These are phyloP conservation scores for Phallus indusiatus DNA, from an alignment of 768 basidiomycete genomes.

Conservation along the genomic window DNA sequence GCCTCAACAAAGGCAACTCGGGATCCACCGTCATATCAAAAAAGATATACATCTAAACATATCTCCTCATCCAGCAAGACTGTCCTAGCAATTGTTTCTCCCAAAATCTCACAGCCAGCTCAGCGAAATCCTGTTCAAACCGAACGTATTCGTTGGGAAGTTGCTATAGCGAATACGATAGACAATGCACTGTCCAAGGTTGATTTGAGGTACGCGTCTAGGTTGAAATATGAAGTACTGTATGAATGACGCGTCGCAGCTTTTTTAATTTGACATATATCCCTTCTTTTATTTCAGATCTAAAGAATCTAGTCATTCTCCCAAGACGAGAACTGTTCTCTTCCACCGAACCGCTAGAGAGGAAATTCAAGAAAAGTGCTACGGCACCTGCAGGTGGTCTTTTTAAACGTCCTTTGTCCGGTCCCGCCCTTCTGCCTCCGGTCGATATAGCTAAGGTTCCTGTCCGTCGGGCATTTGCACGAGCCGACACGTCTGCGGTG, in stretches of 20 bases:
- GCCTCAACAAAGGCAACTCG: slow-evolving; percentile 43
- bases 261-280: slow-evolving; percentile 39
- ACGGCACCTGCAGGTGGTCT: slow-evolving; percentile 1
- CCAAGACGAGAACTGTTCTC: slow-evolving; percentile 23
- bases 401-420: slow-evolving; percentile 24
- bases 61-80: slow-evolving; percentile 16
- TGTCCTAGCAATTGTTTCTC: slow-evolving; percentile 11
- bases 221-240: slow-evolving; percentile 1
- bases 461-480: slow-evolving; percentile 2
- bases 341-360: slow-evolving; percentile 10
- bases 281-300: slow-evolving; percentile 35
- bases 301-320: slow-evolving; percentile 37
- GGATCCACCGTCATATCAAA: slow-evolving; percentile 37
- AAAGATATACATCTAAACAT: slow-evolving; percentile 18
- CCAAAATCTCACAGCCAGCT: slow-evolving; percentile 16
- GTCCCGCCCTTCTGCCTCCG: slow-evolving; percentile 25
- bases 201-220: slow-evolving; percentile 39
- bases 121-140: slow-evolving; percentile 11
- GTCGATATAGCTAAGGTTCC: slow-evolving; percentile 14
- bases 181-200: slow-evolving; percentile 41
- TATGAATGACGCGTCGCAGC: slow-evolving; percentile 4
- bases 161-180: slow-evolving; percentile 33
- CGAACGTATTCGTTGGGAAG: slow-evolving; percentile 39
- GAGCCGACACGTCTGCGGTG: slow-evolving; percentile 12
- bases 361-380: slow-evolving; percentile 6